Evolutionary conservation across 2,329 filamentous ascomycete genomes (phyloP).

Genomic region (Cercospora beticola): DNA sequence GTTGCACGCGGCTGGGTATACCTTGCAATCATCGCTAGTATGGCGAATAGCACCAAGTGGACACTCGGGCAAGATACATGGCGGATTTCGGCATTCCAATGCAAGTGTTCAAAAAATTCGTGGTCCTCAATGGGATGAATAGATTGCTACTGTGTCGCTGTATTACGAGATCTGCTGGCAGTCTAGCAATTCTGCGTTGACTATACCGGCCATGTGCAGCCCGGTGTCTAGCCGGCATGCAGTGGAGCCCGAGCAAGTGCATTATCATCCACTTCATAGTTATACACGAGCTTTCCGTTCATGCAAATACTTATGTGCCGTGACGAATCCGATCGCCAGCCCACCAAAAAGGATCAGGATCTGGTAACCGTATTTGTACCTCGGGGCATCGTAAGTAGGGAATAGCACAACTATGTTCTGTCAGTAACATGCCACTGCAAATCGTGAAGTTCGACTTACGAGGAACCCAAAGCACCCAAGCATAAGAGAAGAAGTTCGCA

Average conservation of each 20-base stretch:
- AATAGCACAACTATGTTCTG: conserved; percentile 12
- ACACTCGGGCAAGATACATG: neutral
- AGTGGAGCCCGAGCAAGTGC: neutral
- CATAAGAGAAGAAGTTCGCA: conserved; percentile 16
- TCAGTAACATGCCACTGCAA: neutral
- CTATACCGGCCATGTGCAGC: neutral
- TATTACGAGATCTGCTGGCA: neutral
- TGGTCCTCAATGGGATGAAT: neutral
- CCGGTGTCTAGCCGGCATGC: neutral
- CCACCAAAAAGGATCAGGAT: conserved; percentile 19
- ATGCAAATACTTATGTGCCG: neutral
- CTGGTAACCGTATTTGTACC: conserved; percentile 21
- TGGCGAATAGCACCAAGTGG: neutral
- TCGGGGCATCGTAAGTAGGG: conserved; percentile 22
- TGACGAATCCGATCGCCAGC: conserved; percentile 14
- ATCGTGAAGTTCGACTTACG: neutral
- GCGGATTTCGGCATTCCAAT: neutral
- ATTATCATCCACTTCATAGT: neutral
- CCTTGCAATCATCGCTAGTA: neutral
- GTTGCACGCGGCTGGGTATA: neutral
- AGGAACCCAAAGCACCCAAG: conserved; percentile 17
- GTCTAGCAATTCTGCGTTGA: neutral
- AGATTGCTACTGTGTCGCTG: too few relatives aligned
- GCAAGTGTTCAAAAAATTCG: neutral
- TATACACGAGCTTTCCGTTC: neutral